phyloP scores from a whole-genome alignment of 805 yeast species.

The Schwanniomyces polymorphus region DNA sequence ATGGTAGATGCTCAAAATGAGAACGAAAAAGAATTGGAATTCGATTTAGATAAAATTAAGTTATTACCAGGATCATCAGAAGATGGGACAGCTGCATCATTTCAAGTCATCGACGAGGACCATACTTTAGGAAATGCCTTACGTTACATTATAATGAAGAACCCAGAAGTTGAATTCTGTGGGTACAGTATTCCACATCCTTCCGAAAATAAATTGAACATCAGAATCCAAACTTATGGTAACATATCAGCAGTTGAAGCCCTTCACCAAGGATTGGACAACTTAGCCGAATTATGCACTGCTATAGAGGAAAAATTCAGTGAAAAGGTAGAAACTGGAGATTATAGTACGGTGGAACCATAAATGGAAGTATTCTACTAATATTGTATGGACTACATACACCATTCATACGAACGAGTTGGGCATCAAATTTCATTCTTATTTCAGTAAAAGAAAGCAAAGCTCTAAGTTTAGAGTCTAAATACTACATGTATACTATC shows the following conservation, averaged over 20 bases:
- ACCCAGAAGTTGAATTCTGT: slow-evolving; percentile 96
- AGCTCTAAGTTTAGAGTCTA: not conserved
- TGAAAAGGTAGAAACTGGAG: slow-evolving; percentile 61
- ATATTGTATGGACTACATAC: not conserved
- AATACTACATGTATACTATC: slow-evolving; percentile 1
- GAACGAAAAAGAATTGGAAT: slow-evolving; percentile 46
- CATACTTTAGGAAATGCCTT: slow-evolving; percentile 95
- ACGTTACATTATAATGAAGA: slow-evolving; percentile 93
- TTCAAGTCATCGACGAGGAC: slow-evolving; percentile 90
- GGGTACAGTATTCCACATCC: slow-evolving; percentile 99
- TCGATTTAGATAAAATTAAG: slow-evolving; percentile 58
- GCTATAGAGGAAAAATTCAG: slow-evolving; percentile 79
- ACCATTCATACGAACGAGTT: not conserved
- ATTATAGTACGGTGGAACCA: slow-evolving; percentile 51
- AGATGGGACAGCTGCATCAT: slow-evolving; percentile 93
- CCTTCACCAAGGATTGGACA: slow-evolving; percentile 85
- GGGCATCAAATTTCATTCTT: not conserved
- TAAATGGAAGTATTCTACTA: slow-evolving; percentile 10
- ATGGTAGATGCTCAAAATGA: slow-evolving; percentile 25
- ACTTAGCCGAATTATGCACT: slow-evolving; percentile 77
- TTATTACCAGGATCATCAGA: slow-evolving; percentile 84
- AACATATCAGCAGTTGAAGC: slow-evolving; percentile 87
- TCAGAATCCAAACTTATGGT: slow-evolving; percentile 93
- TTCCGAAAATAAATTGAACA: slow-evolving; percentile 82
- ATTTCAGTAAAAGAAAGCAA: not conserved